Conservation (phyloP, 164 flowering plant species). For the Chimonanthus salicifolius region DNA sequence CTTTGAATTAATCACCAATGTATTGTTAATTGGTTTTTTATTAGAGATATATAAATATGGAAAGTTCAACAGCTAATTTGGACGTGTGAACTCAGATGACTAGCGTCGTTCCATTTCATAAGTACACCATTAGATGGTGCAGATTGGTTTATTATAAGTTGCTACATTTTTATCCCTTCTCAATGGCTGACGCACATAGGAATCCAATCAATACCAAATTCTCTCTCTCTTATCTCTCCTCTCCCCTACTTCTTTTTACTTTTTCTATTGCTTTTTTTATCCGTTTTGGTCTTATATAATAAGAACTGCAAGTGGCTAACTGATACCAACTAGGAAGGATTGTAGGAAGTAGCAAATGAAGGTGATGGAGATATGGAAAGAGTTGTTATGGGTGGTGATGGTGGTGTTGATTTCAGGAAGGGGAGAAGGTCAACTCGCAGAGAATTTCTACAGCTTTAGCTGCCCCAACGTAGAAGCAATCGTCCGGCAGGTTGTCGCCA, state of each 20-base stretch:
- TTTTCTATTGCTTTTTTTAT: background rate
- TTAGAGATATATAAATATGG: background rate
- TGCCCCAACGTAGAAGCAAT: conserved; percentile 60
- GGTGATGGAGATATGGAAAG: conserved; percentile 20
- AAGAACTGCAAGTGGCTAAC: too few relatives aligned
- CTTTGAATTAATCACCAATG: background rate
- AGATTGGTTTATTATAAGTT: background rate
- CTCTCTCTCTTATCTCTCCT: too few relatives aligned
- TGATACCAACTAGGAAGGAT: background rate
- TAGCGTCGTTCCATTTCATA: background rate
- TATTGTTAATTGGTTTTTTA: background rate
- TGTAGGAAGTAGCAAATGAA: background rate
- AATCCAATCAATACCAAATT: background rate
- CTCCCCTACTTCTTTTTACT: background rate
- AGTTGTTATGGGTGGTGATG: conserved; percentile 9
- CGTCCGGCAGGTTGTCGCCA: conserved; percentile 40
- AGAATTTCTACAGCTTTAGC: conserved; percentile 40
- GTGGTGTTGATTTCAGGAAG: conserved; percentile 20
- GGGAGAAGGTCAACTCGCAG: conserved; percentile 37
- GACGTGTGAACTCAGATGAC: background rate
- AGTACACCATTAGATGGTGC: background rate
- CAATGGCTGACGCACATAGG: background rate
- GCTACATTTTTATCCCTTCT: background rate
- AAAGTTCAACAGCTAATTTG: too few relatives aligned
- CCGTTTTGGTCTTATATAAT: background rate